Conservation (phyloP, 2,329 filamentous ascomycete species). For the Pyricularia sp. region DNA sequence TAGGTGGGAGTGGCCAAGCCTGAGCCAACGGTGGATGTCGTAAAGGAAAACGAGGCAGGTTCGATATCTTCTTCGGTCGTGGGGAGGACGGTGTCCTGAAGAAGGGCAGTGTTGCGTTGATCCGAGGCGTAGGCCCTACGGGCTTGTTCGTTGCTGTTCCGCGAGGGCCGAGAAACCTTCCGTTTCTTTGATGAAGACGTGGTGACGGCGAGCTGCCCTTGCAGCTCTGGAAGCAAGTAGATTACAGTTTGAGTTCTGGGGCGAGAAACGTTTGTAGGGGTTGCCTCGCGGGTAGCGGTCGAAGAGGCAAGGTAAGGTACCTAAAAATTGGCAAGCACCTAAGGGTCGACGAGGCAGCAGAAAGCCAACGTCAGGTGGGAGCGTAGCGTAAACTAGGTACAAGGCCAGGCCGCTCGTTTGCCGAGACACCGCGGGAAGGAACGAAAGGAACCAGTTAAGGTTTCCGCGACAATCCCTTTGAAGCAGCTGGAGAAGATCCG, state of each 20-base stretch:
- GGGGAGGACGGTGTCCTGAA: constrained; percentile 34
- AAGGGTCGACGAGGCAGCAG: neutral
- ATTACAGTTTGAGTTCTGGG: neutral
- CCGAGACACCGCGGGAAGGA: neutral
- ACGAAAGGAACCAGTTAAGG: constrained; percentile 1
- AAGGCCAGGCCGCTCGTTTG: constrained; percentile 3
- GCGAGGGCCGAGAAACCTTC: constrained; percentile 47
- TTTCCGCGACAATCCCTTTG: neutral
- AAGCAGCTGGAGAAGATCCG: neutral
- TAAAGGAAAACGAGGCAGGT: constrained; percentile 38
- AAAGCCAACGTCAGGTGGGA: neutral
- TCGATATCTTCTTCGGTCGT: constrained; percentile 44
- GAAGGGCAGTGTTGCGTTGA: neutral
- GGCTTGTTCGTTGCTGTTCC: constrained; percentile 25
- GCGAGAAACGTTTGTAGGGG: neutral
- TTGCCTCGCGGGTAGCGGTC: neutral
- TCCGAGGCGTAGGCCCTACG: constrained; percentile 11
- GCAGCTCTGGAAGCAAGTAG: constrained; percentile 39
- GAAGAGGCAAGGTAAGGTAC: neutral
- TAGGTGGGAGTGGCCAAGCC: constrained; percentile 29
- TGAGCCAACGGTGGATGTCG: constrained; percentile 25
- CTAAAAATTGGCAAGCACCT: neutral
- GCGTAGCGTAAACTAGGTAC: constrained; percentile 3
- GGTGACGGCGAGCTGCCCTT: constrained; percentile 57
- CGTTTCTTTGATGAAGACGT: constrained; percentile 69